A percentile compares a stretch with the other conserved stretches of the same genome.
phyloP scores from a whole-genome alignment of 2,329 filamentous ascomycete genomes.

The Neofusicoccum kwambonambiense region DNA sequence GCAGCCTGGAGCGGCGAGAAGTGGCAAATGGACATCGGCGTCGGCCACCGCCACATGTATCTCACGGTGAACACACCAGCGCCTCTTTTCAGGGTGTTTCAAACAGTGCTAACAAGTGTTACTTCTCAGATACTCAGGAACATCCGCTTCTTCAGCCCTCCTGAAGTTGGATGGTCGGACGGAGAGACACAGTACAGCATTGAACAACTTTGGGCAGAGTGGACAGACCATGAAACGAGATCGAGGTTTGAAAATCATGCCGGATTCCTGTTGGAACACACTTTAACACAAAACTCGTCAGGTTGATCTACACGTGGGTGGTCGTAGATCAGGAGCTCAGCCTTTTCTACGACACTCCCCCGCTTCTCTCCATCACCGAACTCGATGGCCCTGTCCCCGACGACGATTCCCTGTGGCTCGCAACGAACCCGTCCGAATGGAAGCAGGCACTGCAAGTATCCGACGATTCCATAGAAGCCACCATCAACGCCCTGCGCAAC shows the following conservation, averaged over 20 bases:
- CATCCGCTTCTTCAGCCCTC: slow-evolving; percentile 4
- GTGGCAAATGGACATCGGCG: slow-evolving; percentile 55
- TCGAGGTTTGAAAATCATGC: not conserved
- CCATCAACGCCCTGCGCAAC: not conserved
- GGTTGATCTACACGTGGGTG: slow-evolving; percentile 60
- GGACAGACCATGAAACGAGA: not conserved
- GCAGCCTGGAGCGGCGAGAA: slow-evolving; percentile 62
- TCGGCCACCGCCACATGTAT: not conserved
- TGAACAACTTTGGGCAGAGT: not conserved
- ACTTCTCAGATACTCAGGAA: not conserved
- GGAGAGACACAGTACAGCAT: not conserved
- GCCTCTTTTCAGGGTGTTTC: not conserved
- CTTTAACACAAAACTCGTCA: slow-evolving; percentile 23
- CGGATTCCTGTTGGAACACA: not conserved
- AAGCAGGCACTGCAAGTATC: slow-evolving; percentile 22
- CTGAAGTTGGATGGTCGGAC: not conserved
- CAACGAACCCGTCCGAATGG: slow-evolving; percentile 51
- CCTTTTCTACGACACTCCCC: slow-evolving; percentile 57
- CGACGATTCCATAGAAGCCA: not conserved
- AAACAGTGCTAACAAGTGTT: not conserved
- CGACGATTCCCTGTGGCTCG: slow-evolving; percentile 52
- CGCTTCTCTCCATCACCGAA: slow-evolving; percentile 47
- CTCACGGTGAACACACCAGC: slow-evolving; percentile 45
- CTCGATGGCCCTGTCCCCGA: slow-evolving; percentile 54
- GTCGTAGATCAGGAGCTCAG: slow-evolving; percentile 62